Base-by-base conservation (phyloP, 2,329 filamentous ascomycete genomes). In the Trichophyton schoenleinii region DNA sequence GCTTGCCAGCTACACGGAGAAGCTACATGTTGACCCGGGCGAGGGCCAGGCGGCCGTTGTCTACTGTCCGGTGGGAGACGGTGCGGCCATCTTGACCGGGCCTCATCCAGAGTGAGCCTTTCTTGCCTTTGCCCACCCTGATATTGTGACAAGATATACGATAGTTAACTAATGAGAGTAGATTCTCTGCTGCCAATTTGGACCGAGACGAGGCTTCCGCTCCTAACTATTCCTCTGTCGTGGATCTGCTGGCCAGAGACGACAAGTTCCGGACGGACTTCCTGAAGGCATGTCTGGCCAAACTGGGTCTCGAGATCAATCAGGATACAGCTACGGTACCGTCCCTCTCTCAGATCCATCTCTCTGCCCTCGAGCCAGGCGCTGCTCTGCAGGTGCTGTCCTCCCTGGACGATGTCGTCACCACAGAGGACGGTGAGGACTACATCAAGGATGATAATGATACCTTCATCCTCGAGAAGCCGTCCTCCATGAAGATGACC, bases 51-150 rank as follows among this genome's bases (percentile, higher is more conserved):
- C 91, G 1, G 92, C 94, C 0, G 80, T 95, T 2, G 83, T 99
- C 0, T 89, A 90, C 69, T 88, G 91, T 69, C 88, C 86, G 64
- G 81, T 96, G 52, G 91, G 91, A 0, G 83, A 90, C 52, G 94
- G 94, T 1, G 83, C 83, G 44, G 89, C 84, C 0, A 75, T 97
- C 4, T 74, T 99, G 18, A 95, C 88, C 0, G 91, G 91, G 0
- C 89, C 91, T 44, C 94, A 99, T 79, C 92, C 92, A 59, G 94
- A 99, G 89, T 95, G 78, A 71, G 82, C 76, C 46, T 13, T 15
- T 15, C 22, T 22, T 22, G 42, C 28, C 22, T 22, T 8, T 57
- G n/a, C 34, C 22, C 31, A 34, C 4, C 1, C 8, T 34, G 31
- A 34, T 34, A 34, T 34, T 22, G 1, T 34, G 31, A 34, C 31